Evolutionary conservation across 768 basidiomycete species (phyloP).

Genomic region (Kwoniella shandongensis): DNA sequence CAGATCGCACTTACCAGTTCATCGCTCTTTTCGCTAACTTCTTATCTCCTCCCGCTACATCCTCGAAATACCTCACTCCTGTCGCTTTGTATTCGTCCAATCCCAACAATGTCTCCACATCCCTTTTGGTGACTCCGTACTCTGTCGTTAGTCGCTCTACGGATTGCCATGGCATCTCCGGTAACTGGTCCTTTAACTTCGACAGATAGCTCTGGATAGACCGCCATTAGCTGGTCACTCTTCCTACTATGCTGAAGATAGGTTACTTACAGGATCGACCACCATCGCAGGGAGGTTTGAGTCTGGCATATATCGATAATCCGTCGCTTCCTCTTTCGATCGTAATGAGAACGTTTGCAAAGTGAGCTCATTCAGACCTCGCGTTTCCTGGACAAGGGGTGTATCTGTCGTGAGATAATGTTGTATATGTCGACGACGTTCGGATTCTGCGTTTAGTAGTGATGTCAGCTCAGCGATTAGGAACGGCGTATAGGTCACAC

Average conservation of each 20-base stretch:
- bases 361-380: conserved; percentile 79
- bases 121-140: conserved; percentile 63
- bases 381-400: conserved; percentile 76
- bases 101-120: conserved; percentile 72
- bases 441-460: conserved; percentile 66
- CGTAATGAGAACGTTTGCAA: conserved; percentile 79
- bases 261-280: conserved; percentile 39
- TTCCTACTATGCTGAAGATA: background rate
- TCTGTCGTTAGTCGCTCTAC: conserved; percentile 60
- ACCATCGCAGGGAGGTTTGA: conserved; percentile 77
- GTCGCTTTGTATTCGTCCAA: conserved; percentile 64
- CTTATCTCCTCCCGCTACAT: conserved; percentile 59
- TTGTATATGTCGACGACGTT: conserved; percentile 74
- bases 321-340: conserved; percentile 89
- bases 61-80: conserved; percentile 79
- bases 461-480: too few relatives aligned
- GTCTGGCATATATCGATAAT: conserved; percentile 97
- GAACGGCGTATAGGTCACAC: background rate
- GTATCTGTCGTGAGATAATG: conserved; percentile 52
- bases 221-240: background rate
- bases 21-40: conserved; percentile 67
- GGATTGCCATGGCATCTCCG: conserved; percentile 72
- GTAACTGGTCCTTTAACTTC: conserved; percentile 60
- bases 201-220: conserved; percentile 65
- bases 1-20: conserved; percentile 69